Base-by-base conservation (phyloP, 441 rosid genomes). In the Croton setiger region DNA sequence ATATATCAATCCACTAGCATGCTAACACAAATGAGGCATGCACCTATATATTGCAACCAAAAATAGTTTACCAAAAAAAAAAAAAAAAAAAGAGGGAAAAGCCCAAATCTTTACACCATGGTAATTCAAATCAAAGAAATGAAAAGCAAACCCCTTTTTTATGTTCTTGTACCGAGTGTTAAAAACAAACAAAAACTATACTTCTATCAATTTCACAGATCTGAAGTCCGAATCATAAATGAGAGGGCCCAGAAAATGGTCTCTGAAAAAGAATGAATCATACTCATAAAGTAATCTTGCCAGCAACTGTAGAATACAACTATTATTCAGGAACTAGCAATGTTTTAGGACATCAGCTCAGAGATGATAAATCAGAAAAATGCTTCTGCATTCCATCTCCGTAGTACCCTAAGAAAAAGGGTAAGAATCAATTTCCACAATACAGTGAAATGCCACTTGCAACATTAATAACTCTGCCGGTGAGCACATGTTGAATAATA, bases 1-100 rank as follows among this genome's bases (percentile, higher is more conserved):
- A 86, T 79, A 64, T 68, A 79, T 82, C 85, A 74, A 54, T 58
- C 69, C 67, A 18, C 52, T 59, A 66, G 31, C 61, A 71, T 67
- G 75, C 81, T 66, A 72, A 68, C 77, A 81, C 74, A 69, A 75
- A 78, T 57, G 72, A 65, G 72, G 76, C 63, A 74, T 71, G 66
- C 47, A 21, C 60, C 72, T 69, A 17, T 51, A 11, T 8, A 53
- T 66, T 39, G 63, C 66, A 64, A 62, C 21, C 58, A n/a, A n/a
- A n/a, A n/a, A n/a, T n/a, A n/a, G n/a, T n/a, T n/a, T n/a, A n/a
- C n/a, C n/a, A n/a, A n/a, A n/a, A n/a, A n/a, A 35, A 48, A 47
- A 41, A 58, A 44, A 58, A 53, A 45, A 65, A 48, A n/a, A 1
- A 37, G 51, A 1, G 35, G 60, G 43, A 13, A 57, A 51, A 15